Base-by-base conservation (phyloP, 2,329 filamentous ascomycete species). In the Xylaria sp. region DNA sequence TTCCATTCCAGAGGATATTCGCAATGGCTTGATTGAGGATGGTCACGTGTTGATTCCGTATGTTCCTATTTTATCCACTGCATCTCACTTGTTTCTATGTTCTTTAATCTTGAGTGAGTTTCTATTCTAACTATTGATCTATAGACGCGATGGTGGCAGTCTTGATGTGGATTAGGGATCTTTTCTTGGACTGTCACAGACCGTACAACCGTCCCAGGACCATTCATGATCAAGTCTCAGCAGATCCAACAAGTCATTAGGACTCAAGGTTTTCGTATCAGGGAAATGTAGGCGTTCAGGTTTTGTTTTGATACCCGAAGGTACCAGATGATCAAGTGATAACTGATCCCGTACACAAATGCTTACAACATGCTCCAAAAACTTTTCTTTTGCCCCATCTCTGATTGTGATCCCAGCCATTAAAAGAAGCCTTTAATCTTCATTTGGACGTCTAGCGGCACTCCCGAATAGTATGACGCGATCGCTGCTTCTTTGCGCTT, bases 1-100 rank as follows among this genome's bases (percentile, higher is more conserved):
- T 20, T 89, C 93, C 78, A 81, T 92, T 68, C 89, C 90, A 5
- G 89, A 91, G 72, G 90, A 92, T 70, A 85, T 92, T 49, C 82
- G 88, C 55, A 83, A 84, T 25, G 83, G 84, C 54, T 82, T 92
- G 66, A 87, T 90, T 77, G 88, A 91, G 66, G 89, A 91, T 77
- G 89, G 76, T 83, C 90, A 79, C 85, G 86, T 78, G 7, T 91
- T 91, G 73, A 90, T 91, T 71, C 90, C 90, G 86, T 91, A 80
- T 75, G 88, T 86, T 39, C 74, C 72, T 31, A 80, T 78, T 13
- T 39, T 39, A 41, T 70, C 82, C 82, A 58, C 78, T 77, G 78
- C 77, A 71, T 85, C 80, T 71, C 80, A 78, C 71, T 86, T 87
- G 72, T 39, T 8, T 62, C 12, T 28, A 28, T 28, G 28, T 20